These are phyloP conservation scores for Boletus fagicola DNA, from an alignment of 768 basidiomycete genomes.

Conservation along the genomic window DNA sequence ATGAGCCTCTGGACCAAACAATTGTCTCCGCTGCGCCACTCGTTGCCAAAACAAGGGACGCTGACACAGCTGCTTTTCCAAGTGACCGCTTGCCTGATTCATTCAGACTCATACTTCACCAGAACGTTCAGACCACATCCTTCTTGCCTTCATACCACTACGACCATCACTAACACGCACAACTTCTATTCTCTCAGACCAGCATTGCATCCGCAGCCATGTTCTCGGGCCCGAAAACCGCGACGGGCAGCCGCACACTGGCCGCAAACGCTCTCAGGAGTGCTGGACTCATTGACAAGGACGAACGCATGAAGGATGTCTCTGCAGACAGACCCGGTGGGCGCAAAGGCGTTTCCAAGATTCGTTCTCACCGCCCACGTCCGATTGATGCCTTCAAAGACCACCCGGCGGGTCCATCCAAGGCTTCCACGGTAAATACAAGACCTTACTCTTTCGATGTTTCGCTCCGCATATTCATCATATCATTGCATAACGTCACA, in stretches of 20 bases:
- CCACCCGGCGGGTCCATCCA: conserved; percentile 42
- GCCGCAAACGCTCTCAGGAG: conserved; percentile 62
- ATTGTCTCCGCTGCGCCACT: conserved; percentile 9
- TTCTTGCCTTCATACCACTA: conserved; percentile 18
- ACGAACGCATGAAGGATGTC: conserved; percentile 71
- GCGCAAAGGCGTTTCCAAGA: conserved; percentile 64
- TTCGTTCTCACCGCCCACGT: conserved; percentile 58
- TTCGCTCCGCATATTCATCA: conserved; percentile 28
- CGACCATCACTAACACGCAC: not conserved
- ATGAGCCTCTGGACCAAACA: conserved; percentile 28
- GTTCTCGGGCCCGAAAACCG: conserved; percentile 61
- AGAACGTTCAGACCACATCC: conserved; percentile 1
- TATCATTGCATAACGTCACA: conserved; percentile 25
- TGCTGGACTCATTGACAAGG: conserved; percentile 75
- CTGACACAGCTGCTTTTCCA: conserved; percentile 25
- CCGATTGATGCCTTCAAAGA: conserved; percentile 59
- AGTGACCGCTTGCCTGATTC: conserved; percentile 19
- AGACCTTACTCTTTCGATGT: conserved; percentile 32
- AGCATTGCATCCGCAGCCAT: conserved; percentile 30
- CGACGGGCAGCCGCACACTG: conserved; percentile 55
- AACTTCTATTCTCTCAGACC: not conserved
- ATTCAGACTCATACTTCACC: conserved; percentile 12
- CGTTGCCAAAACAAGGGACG: conserved; percentile 20
- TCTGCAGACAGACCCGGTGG: conserved; percentile 66
- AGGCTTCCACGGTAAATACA: conserved; percentile 69